A percentile compares a stretch with the other conserved stretches of the same genome.
These are phyloP conservation scores for Catunica adiposa DNA, from an alignment of 2,329 filamentous ascomycete species.

Conservation along the genomic window DNA sequence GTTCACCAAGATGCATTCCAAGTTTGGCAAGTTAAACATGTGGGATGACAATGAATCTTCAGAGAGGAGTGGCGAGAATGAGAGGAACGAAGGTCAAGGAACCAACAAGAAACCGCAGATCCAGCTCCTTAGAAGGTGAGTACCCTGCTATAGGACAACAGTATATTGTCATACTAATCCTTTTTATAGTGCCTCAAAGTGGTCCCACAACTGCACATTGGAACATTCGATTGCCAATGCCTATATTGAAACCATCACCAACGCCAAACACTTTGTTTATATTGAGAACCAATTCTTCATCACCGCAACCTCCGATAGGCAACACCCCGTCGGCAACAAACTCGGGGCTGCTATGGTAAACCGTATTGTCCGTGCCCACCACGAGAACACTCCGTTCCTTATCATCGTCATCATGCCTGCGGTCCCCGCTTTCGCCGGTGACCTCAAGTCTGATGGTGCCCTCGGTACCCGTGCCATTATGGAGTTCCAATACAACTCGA, in stretches of 20 bases:
- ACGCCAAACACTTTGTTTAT: slow-evolving; percentile 57
- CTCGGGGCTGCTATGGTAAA: slow-evolving; percentile 67
- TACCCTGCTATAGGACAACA: not conserved
- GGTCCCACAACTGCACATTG: slow-evolving; percentile 35
- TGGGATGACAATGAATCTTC: slow-evolving; percentile 4
- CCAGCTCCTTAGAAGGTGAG: slow-evolving; percentile 35
- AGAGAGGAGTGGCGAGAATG: not conserved
- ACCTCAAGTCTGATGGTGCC: slow-evolving; percentile 54
- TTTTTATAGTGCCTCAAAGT: slow-evolving; percentile 27
- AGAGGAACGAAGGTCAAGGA: not conserved
- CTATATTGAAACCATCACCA: slow-evolving; percentile 55
- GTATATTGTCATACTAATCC: slow-evolving; percentile 2
- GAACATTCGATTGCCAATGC: slow-evolving; percentile 76
- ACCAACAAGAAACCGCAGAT: slow-evolving; percentile 20
- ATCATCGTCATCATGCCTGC: slow-evolving; percentile 65
- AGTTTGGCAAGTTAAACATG: slow-evolving; percentile 9
- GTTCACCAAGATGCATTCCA: slow-evolving; percentile 11
- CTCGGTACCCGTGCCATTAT: slow-evolving; percentile 71
- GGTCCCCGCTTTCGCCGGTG: slow-evolving; percentile 68
- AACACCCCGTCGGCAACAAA: slow-evolving; percentile 58
- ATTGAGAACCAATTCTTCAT: slow-evolving; percentile 86
- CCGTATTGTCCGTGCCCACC: slow-evolving; percentile 54
- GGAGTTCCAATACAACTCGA: slow-evolving; percentile 72
- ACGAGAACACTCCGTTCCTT: slow-evolving; percentile 50
- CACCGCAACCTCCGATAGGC: slow-evolving; percentile 55